These are phyloP conservation scores for Letharia lupina DNA, from an alignment of 495 filamentous ascomycete species.

Conservation along the genomic window DNA sequence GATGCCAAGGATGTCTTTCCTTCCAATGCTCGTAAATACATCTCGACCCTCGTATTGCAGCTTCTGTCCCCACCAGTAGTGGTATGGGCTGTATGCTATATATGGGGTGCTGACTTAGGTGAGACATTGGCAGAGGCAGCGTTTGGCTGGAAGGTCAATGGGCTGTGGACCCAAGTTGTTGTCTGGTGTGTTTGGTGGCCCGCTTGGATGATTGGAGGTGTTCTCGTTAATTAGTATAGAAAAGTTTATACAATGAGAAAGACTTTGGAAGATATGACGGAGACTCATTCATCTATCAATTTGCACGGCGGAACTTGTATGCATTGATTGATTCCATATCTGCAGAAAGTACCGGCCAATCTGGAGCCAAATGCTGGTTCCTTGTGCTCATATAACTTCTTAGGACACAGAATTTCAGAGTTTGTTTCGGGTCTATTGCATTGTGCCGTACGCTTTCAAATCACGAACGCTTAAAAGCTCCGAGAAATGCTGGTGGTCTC, in stretches of 20 bases:
- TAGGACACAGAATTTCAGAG: not conserved
- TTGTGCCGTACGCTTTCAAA: not conserved
- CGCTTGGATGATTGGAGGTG: constrained; percentile 68
- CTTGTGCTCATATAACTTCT: not conserved
- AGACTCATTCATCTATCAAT: not conserved
- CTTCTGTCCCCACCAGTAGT: constrained; percentile 58
- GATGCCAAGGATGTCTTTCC: constrained; percentile 10
- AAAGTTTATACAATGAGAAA: not conserved
- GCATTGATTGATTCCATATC: not conserved
- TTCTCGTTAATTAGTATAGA: constrained; percentile 33
- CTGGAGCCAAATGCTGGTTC: not conserved
- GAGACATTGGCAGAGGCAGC: constrained; percentile 64
- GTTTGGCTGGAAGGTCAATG: constrained; percentile 86
- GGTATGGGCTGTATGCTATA: constrained; percentile 43
- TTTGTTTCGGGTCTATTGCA: not conserved
- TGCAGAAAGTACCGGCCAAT: not conserved
- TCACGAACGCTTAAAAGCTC: not conserved
- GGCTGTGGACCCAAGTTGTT: constrained; percentile 81
- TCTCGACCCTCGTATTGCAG: constrained; percentile 41
- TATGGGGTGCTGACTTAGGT: constrained; percentile 43
- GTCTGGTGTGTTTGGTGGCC: constrained; percentile 99
- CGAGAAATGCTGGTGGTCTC: not conserved
- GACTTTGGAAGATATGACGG: not conserved
- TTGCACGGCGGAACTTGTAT: not conserved
- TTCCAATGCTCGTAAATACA: constrained; percentile 19